Conservation (phyloP, 1,284 basidiomycete genomes). For the Sporisorium graminicola region DNA sequence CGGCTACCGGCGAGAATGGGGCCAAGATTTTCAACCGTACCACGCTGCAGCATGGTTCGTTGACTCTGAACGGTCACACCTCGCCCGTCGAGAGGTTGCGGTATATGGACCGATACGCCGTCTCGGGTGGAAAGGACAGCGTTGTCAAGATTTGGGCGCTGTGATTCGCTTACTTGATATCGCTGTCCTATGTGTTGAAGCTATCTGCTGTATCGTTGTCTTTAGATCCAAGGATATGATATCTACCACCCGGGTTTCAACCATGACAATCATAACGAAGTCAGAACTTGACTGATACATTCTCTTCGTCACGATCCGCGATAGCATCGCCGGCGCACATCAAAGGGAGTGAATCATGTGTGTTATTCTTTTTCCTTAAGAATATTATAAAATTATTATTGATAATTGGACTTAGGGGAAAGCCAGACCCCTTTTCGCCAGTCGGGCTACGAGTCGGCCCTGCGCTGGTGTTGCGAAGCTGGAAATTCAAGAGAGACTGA, state of each 20-base stretch:
- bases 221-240: not conserved
- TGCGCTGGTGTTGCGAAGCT: too few species aligned
- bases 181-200: not conserved
- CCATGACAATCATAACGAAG: not conserved
- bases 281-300: not conserved
- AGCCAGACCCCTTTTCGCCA: not conserved
- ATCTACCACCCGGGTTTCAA: not conserved
- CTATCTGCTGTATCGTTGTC: not conserved
- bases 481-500: not conserved
- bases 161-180: slow-evolving; percentile 69
- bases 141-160: slow-evolving; percentile 95
- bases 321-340: too few species aligned
- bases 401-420: not conserved
- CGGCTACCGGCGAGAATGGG: slow-evolving; percentile 93
- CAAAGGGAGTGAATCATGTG: too few species aligned
- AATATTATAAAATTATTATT: too few species aligned
- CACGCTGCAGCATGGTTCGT: slow-evolving; percentile 85
- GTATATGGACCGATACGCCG: slow-evolving; percentile 96
- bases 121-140: slow-evolving; percentile 89
- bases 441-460: too few species aligned
- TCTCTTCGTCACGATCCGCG: too few species aligned
- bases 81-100: slow-evolving; percentile 88
- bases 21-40: slow-evolving; percentile 97
- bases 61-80: slow-evolving; percentile 90
- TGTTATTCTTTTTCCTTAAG: not conserved